Conservation (phyloP, 2,329 filamentous ascomycete species). For the Dothideomycetes sp. region DNA sequence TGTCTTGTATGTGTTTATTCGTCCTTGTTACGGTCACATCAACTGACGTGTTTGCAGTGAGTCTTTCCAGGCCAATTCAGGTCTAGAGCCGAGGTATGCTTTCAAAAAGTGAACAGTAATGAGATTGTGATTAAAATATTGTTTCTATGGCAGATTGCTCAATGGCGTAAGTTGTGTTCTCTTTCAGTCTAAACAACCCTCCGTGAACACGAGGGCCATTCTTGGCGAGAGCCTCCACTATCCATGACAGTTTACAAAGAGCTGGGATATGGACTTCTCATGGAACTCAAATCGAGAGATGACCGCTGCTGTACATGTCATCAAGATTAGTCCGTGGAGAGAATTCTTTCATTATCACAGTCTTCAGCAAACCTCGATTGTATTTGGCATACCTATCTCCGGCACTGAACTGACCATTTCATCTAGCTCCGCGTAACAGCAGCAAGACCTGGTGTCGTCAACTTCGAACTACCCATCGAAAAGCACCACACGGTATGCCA, state of each 20-base stretch:
- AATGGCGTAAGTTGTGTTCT: conserved; percentile 29
- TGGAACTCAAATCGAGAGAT: no score
- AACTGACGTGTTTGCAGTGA: conserved; percentile 43
- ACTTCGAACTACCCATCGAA: conserved; percentile 67
- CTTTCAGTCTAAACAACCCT: not conserved
- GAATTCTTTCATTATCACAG: no score
- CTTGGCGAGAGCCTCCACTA: no score
- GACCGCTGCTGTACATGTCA: no score
- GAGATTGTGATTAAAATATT: conserved; percentile 1
- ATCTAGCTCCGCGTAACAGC: conserved; percentile 62
- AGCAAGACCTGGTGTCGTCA: conserved; percentile 57
- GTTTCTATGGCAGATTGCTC: conserved; percentile 27
- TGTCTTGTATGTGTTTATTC: conserved; percentile 5
- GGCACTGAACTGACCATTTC: no score
- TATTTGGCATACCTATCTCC: no score
- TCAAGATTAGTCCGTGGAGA: no score
- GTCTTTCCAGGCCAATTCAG: conserved; percentile 77
- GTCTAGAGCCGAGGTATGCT: conserved; percentile 72
- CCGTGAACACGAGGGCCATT: no score
- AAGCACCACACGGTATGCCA: conserved; percentile 63
- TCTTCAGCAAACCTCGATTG: no score
- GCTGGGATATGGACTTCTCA: no score
- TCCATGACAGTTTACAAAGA: no score
- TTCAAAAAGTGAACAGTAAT: not conserved
- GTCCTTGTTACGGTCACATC: not conserved